Evolutionary conservation across 2,329 filamentous ascomycete species (phyloP), one percentile per base, ranked within the genome.

Genomic region (Ilyonectria mors-panacis): DNA sequence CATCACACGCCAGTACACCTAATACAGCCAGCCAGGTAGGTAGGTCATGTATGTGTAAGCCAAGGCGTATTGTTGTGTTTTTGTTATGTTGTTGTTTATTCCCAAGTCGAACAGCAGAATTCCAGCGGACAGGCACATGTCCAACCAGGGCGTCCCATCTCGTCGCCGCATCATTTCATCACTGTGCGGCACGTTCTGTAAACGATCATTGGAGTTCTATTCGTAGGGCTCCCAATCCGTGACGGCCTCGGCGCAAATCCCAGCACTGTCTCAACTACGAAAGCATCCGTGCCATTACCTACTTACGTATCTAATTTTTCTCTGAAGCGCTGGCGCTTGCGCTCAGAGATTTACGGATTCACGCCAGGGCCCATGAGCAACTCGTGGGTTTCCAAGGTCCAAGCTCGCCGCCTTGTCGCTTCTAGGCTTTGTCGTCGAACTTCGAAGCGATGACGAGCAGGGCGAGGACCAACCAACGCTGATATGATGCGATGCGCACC

Each of bases 11-110:
- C 44, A 56, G 17, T 28, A 37, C 47, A 50, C 47, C 8, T 50
- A 15, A 7, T 30, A n/a, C 23, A 17, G 13, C 47, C 3, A 33
- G 30, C 30, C 8, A 33, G 10, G 26, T 26, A 30, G 28, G 5
- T n/a, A 53, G 30, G 50, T 21, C 6, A 17, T 68, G 60, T 39
- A 55, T 59, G 56, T 39, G 62, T 59, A 47, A 59, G 56, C 62
- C 44, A 17, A 51, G 48, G 30, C 42, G 30, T 21, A 54, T 42
- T 37, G 39, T 42, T 30, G 5, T 47, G n/a, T 55, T 55, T 30
- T 37, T 23, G 30, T 59, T 44, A 33, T 37, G 28, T n/a, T 28
- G 23, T 28, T 19, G 55, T 15, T 58, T 21, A 21, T 44, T 9
- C 28, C 12, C 6, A n/a, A 30, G 56, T 44, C 33, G 48, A 55